Evolutionary conservation across 1,284 basidiomycete species (phyloP).

Genomic region (Heterobasidion occidentale): DNA sequence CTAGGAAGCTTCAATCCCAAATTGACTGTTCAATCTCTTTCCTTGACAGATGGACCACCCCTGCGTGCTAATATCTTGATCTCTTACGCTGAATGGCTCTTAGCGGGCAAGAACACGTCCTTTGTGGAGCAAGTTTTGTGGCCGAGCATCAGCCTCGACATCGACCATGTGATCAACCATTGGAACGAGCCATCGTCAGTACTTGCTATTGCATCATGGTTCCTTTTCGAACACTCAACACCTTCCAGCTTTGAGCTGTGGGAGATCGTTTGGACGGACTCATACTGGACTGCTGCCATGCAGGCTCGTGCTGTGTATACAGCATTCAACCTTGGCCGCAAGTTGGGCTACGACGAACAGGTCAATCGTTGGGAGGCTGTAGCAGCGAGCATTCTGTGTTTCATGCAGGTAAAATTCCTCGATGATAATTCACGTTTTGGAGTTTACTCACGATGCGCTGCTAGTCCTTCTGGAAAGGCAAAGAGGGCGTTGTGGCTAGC

Average conservation of each 20-base stretch:
- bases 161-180: conserved; percentile 47
- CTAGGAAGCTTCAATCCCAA: too few species aligned
- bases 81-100: conserved; percentile 58
- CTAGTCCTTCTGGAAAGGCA: conserved; percentile 34
- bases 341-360: conserved; percentile 26
- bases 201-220: background rate
- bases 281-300: conserved; percentile 40
- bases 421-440: too few species aligned
- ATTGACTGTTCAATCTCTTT: too few species aligned
- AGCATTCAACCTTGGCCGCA: conserved; percentile 27
- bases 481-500: conserved; percentile 25
- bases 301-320: conserved; percentile 37
- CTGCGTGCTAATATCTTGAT: conserved; percentile 61
- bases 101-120: conserved; percentile 37
- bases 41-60: conserved; percentile 57
- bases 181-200: conserved; percentile 30
- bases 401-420: conserved; percentile 26
- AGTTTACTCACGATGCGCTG: too few species aligned
- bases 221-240: background rate
- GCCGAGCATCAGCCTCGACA: conserved; percentile 62
- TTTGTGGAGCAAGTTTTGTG: conserved; percentile 49
- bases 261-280: conserved; percentile 37
- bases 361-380: conserved; percentile 16
- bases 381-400: conserved; percentile 33
- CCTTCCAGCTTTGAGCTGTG: conserved; percentile 34